These are phyloP conservation scores for Fragaria iinumae DNA, from an alignment of 306 rosid species.

Conservation along the genomic window DNA sequence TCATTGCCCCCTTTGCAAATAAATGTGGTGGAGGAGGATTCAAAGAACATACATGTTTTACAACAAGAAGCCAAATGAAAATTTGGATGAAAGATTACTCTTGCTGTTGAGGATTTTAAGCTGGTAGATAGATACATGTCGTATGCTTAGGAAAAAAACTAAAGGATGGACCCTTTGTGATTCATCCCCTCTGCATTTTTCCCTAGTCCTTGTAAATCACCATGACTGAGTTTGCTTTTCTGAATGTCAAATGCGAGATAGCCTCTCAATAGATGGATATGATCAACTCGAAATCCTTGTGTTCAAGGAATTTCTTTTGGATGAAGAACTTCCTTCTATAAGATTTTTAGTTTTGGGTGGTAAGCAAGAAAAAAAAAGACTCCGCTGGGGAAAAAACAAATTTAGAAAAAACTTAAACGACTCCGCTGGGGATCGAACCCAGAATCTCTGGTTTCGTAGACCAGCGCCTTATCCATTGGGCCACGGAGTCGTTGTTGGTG, in stretches of 20 bases:
- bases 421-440: constrained; percentile 96
- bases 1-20: constrained; percentile 69
- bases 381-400: not conserved
- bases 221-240: not conserved
- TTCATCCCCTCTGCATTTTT: not conserved
- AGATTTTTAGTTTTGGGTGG: not conserved
- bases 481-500: constrained; percentile 38
- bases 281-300: not conserved
- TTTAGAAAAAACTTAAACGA: not conserved
- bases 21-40: constrained; percentile 38
- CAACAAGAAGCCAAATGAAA: constrained; percentile 40
- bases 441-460: constrained; percentile 98
- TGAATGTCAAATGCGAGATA: not conserved
- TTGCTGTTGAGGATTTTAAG: not conserved
- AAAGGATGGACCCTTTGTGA: not conserved
- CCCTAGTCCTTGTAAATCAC: not conserved
- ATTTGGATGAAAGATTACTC: not conserved
- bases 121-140: constrained; percentile 3
- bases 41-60: constrained; percentile 24
- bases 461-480: constrained; percentile 99
- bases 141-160: not conserved
- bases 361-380: not conserved
- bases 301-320: no score
- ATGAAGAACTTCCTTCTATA: not conserved
- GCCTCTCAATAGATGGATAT: not conserved